Percentiles rank a stretch among this genome's conserved stretches.
These are phyloP conservation scores for Boletus mariae DNA, from an alignment of 1,284 basidiomycete genomes.

Conservation along the genomic window DNA sequence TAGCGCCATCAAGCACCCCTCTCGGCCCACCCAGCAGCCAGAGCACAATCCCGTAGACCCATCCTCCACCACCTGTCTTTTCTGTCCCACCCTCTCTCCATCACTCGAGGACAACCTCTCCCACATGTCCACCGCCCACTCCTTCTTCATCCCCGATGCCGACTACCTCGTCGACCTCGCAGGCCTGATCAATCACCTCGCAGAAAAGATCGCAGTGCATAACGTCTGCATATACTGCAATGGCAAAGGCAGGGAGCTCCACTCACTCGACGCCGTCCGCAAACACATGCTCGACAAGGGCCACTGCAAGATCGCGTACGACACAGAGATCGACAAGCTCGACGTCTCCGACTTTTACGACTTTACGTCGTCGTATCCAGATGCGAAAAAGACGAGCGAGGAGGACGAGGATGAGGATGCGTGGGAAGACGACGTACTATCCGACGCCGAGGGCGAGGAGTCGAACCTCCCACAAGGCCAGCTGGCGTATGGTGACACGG, in stretches of 20 bases:
- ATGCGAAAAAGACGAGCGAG: slow-evolving; percentile 14
- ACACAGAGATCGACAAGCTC: slow-evolving; percentile 73
- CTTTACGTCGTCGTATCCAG: slow-evolving; percentile 78
- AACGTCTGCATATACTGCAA: slow-evolving; percentile 95
- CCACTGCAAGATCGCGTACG: slow-evolving; percentile 96
- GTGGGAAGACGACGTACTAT: not conserved
- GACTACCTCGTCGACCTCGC: slow-evolving; percentile 84
- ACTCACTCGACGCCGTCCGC: slow-evolving; percentile 78
- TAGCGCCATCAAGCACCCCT: slow-evolving; percentile 55
- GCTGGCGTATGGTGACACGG: slow-evolving; percentile 70
- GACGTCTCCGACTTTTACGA: slow-evolving; percentile 95
- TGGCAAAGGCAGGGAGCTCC: slow-evolving; percentile 73
- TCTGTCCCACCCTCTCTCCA: slow-evolving; percentile 63
- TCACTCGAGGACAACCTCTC: slow-evolving; percentile 67
- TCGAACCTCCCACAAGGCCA: slow-evolving; percentile 49
- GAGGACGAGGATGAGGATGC: slow-evolving; percentile 29
- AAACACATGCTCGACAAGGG: slow-evolving; percentile 94
- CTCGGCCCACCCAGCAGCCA: slow-evolving; percentile 28
- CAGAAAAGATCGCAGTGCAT: slow-evolving; percentile 90
- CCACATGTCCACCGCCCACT: slow-evolving; percentile 88
- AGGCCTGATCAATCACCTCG: slow-evolving; percentile 85
- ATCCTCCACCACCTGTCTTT: slow-evolving; percentile 74
- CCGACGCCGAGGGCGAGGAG: slow-evolving; percentile 36
- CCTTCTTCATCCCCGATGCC: slow-evolving; percentile 95
- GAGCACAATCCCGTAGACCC: slow-evolving; percentile 63